Conservation (phyloP, 2,329 filamentous ascomycete genomes). For the Ascomycota sp. region DNA sequence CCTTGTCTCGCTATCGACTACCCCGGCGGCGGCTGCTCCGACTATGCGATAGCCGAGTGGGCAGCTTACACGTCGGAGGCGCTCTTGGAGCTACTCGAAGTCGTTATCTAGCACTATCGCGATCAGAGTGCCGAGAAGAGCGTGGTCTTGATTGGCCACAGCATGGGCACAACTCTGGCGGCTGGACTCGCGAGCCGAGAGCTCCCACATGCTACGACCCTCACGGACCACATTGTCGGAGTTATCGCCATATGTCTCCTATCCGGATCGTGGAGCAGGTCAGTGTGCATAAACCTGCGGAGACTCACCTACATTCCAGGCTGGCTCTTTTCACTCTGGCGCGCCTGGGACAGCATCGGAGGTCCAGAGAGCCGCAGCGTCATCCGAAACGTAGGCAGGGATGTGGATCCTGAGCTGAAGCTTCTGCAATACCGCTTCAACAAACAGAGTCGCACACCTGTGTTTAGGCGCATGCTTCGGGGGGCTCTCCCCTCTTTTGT, state of each 20-base stretch:
- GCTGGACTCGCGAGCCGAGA: slow-evolving; percentile 40
- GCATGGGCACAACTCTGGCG: slow-evolving; percentile 68
- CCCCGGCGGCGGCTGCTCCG: slow-evolving; percentile 71
- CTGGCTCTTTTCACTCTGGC: slow-evolving; percentile 54
- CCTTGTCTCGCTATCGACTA: slow-evolving; percentile 72
- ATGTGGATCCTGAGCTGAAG: slow-evolving; percentile 44
- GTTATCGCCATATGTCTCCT: slow-evolving; percentile 67
- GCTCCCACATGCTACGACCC: slow-evolving; percentile 21
- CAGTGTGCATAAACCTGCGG: slow-evolving; percentile 21
- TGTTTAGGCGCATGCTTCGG: slow-evolving; percentile 65
- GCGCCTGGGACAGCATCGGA: slow-evolving; percentile 59
- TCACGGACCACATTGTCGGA: slow-evolving; percentile 50
- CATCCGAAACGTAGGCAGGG: slow-evolving; percentile 49
- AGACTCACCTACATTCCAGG: slow-evolving; percentile 48
- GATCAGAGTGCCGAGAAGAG: slow-evolving; percentile 44
- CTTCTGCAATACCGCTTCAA: slow-evolving; percentile 58
- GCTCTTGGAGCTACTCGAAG: slow-evolving; percentile 53
- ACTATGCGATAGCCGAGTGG: slow-evolving; percentile 50
- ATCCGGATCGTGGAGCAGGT: slow-evolving; percentile 37
- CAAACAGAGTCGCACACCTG: slow-evolving; percentile 58
- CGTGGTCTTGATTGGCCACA: slow-evolving; percentile 70
- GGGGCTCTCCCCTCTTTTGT: slow-evolving; percentile 45
- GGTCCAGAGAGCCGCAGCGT: slow-evolving; percentile 65
- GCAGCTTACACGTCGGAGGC: slow-evolving; percentile 62
- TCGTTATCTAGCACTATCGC: slow-evolving; percentile 53